Conservation (phyloP, 129 eudicot species). For the Arctium minus region DNA sequence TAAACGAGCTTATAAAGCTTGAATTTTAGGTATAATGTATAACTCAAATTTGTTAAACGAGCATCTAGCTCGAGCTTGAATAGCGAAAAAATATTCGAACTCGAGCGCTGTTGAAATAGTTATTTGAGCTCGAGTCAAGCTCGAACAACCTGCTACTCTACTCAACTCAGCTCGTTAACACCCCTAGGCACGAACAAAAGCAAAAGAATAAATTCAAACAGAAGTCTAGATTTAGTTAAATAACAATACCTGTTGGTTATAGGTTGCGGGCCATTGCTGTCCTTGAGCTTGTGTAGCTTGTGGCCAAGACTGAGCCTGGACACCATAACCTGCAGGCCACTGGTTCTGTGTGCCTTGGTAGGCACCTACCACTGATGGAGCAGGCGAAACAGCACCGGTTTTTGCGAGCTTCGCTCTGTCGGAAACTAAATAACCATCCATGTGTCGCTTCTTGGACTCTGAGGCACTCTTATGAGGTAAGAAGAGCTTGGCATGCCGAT, state of each 20-base stretch:
- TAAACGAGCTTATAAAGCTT: too few species aligned
- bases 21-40: too few species aligned
- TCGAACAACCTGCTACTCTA: background rate
- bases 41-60: too few species aligned
- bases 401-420: constrained; percentile 86
- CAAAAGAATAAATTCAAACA: background rate
- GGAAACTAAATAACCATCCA: constrained; percentile 68
- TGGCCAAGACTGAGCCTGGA: constrained; percentile 85
- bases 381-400: constrained; percentile 47
- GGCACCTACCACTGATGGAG: constrained; percentile 59
- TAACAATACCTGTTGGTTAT: constrained; percentile 69
- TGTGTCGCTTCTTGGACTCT: constrained; percentile 78
- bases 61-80: background rate
- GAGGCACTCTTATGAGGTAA: constrained; percentile 57
- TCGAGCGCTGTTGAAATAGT: background rate
- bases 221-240: background rate
- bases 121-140: background rate
- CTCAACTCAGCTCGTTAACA: background rate
- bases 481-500: constrained; percentile 76
- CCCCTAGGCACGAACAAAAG: background rate
- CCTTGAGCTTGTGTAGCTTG: constrained; percentile 77
- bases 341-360: constrained; percentile 71
- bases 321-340: constrained; percentile 86
- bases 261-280: constrained; percentile 77
- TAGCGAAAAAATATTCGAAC: background rate